A percentile compares a stretch with the other conserved stretches of the same genome.
These are phyloP conservation scores for Thielaviopsis euricoi DNA, from an alignment of 2,329 filamentous ascomycete genomes.

Conservation along the genomic window DNA sequence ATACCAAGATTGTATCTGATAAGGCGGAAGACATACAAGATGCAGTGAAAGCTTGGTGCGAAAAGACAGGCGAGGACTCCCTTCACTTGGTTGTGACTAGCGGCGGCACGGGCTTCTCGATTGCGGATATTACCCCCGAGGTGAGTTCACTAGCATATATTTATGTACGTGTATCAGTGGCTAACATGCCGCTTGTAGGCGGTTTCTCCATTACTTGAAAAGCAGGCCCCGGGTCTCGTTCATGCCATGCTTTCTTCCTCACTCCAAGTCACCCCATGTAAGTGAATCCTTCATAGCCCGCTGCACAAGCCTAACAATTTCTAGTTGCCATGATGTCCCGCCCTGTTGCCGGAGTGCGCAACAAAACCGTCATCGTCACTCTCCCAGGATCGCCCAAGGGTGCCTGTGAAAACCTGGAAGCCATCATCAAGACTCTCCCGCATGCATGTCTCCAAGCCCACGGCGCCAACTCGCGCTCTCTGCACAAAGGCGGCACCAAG, in stretches of 20 bases:
- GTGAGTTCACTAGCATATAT: conserved; percentile 24
- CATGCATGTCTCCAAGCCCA: conserved; percentile 88
- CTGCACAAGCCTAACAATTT: conserved; percentile 10
- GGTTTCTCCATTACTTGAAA: conserved; percentile 62
- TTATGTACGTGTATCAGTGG: conserved; percentile 9
- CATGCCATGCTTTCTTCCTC: conserved; percentile 87
- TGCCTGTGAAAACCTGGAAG: conserved; percentile 80
- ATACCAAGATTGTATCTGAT: conserved; percentile 66
- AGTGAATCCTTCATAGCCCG: conserved; percentile 20
- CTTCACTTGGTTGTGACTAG: conserved; percentile 73
- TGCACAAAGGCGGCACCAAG: conserved; percentile 69
- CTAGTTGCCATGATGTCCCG: conserved; percentile 92
- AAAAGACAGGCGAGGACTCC: conserved; percentile 33
- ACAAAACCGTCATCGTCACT: conserved; percentile 69
- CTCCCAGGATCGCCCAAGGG: conserved; percentile 91
- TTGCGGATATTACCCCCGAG: conserved; percentile 76
- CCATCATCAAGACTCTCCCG: conserved; percentile 75
- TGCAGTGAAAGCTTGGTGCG: conserved; percentile 56
- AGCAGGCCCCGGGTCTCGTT: conserved; percentile 77
- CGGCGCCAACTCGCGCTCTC: conserved; percentile 59
- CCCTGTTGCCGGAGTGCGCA: conserved; percentile 74
- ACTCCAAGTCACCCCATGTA: conserved; percentile 75
- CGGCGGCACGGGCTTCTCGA: conserved; percentile 84
- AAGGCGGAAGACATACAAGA: conserved; percentile 57
- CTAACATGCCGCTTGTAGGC: conserved; percentile 34